Percentiles rank a stretch among this genome's conserved stretches.
Conservation (phyloP, 352 stramenopile genomes). For the Pythium chondricola region DNA sequence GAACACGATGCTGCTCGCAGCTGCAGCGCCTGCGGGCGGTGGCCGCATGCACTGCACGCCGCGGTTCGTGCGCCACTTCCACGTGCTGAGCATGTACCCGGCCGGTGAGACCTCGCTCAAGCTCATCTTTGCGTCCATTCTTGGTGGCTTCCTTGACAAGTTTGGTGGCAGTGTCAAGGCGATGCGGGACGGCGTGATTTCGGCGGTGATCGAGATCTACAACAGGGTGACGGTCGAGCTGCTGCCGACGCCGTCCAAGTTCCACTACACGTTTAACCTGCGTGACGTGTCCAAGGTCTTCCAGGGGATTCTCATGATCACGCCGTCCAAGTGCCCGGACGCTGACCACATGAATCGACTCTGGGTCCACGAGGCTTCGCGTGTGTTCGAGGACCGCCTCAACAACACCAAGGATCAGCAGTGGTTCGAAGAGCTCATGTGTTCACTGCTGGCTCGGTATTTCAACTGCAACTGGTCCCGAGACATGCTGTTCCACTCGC, state of each 20-base stretch:
- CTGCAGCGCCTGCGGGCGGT: conserved; percentile 87
- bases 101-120: conserved; percentile 83
- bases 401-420: conserved; percentile 83
- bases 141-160: conserved; percentile 88
- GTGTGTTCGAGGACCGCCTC: conserved; percentile 93
- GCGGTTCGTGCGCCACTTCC: conserved; percentile 93
- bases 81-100: conserved; percentile 93
- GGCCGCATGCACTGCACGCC: conserved; percentile 84
- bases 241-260: conserved; percentile 90
- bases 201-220: conserved; percentile 92
- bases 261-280: conserved; percentile 95
- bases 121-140: conserved; percentile 92
- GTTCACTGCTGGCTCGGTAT: conserved; percentile 68
- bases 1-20: conserved; percentile 89
- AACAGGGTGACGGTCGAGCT: conserved; percentile 89
- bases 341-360: conserved; percentile 83
- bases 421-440: conserved; percentile 89
- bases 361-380: conserved; percentile 90
- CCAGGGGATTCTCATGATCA: conserved; percentile 94
- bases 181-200: conserved; percentile 78
- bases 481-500: conserved; percentile 83
- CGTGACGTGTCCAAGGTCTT: conserved; percentile 95
- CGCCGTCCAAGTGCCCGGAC: conserved; percentile 67
- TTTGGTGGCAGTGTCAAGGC: conserved; percentile 84
- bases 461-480: conserved; percentile 74